Percentiles rank a stretch among this genome's conserved stretches.
phyloP scores from a whole-genome alignment of 2,329 filamentous ascomycete species.

The Fusarium papillatum region DNA sequence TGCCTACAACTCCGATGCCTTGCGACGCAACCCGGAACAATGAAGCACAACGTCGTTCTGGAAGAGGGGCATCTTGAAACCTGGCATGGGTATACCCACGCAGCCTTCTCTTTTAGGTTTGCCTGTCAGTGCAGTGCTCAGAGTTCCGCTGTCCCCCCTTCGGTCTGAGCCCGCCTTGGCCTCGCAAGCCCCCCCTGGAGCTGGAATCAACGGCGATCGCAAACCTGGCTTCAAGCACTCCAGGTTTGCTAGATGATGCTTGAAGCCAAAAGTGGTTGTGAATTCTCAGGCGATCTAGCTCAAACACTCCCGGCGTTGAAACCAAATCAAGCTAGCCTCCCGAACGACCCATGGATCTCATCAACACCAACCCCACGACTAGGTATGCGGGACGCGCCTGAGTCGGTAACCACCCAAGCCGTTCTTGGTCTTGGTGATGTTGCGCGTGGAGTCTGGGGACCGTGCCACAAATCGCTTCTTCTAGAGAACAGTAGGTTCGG shows the following conservation, averaged over 20 bases:
- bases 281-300: constrained; percentile 15
- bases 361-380: constrained; percentile 22
- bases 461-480: constrained; percentile 11
- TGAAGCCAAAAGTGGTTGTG: constrained; percentile 6
- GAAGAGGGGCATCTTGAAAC: constrained; percentile 7
- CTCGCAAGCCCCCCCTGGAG: not conserved
- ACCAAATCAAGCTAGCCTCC: constrained; percentile 37
- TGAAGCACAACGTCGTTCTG: constrained; percentile 2
- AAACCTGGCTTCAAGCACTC: constrained; percentile 1
- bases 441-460: constrained; percentile 10
- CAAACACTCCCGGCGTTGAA: constrained; percentile 34
- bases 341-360: constrained; percentile 6
- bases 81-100: not conserved
- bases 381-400: constrained; percentile 26
- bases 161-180: not conserved
- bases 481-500: constrained; percentile 14
- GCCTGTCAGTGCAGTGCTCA: not conserved
- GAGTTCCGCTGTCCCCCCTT: not conserved
- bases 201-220: not conserved
- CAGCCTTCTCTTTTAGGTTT: constrained; percentile 4
- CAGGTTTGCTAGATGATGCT: constrained; percentile 15
- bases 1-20: constrained; percentile 5
- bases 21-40: constrained; percentile 5
- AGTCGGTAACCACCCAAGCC: constrained; percentile 23
- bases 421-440: constrained; percentile 3